phyloP scores from a whole-genome alignment of 2,329 filamentous ascomycete species.

The Ceratocystis destructans region DNA sequence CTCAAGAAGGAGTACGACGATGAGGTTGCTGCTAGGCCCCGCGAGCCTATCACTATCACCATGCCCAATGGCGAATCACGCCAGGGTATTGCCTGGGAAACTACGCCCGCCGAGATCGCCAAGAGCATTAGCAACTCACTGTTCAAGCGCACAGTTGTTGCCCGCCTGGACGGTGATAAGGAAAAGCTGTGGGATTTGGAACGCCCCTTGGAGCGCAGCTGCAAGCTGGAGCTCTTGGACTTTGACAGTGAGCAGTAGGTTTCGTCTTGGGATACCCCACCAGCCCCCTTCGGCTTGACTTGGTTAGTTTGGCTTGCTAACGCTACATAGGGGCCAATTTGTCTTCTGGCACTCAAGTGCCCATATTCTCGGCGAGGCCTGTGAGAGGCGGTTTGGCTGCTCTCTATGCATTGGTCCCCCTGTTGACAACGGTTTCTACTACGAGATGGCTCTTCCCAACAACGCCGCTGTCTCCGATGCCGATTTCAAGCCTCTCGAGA shows the following conservation, averaged over 20 bases:
- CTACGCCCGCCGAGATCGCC: conserved; percentile 66
- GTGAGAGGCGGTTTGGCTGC: conserved; percentile 80
- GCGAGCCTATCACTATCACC: conserved; percentile 60
- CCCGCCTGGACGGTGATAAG: conserved; percentile 60
- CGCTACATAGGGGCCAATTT: conserved; percentile 50
- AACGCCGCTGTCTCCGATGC: conserved; percentile 54
- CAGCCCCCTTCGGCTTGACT: neutral
- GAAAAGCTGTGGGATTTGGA: conserved; percentile 81
- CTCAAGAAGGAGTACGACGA: conserved; percentile 74
- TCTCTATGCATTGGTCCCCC: conserved; percentile 88
- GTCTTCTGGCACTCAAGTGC: conserved; percentile 98
- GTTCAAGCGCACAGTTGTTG: conserved; percentile 75
- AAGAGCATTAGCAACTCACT: conserved; percentile 72
- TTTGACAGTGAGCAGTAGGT: conserved; percentile 42
- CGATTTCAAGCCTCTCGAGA: conserved; percentile 78
- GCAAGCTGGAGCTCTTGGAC: conserved; percentile 68
- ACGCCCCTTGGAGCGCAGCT: conserved; percentile 75
- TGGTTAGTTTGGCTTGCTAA: neutral
- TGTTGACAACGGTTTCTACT: conserved; percentile 87
- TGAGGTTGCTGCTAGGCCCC: conserved; percentile 56
- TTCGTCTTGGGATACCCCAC: neutral
- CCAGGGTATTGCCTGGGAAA: conserved; percentile 76
- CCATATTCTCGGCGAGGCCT: conserved; percentile 89
- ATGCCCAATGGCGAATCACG: conserved; percentile 58
- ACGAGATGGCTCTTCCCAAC: conserved; percentile 78